Evolutionary conservation across 331 rosid genomes (phyloP).

Genomic region (Quercus phellos): DNA sequence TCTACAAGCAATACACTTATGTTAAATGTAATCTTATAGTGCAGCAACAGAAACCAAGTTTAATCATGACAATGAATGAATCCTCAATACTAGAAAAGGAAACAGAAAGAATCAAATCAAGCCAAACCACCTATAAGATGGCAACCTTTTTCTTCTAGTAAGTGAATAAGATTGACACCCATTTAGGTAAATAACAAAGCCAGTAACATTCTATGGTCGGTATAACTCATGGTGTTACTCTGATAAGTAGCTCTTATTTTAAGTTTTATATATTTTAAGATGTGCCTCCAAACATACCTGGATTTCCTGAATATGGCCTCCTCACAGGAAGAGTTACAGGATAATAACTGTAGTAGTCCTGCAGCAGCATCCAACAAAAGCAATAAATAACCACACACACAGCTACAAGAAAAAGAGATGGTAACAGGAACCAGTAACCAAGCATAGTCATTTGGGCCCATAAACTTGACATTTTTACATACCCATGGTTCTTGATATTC

Average conservation of each 20-base stretch:
- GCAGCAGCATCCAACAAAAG: slow-evolving; percentile 29
- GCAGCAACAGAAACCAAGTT: not conserved
- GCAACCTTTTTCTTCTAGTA: not conserved
- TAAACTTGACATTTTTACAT: slow-evolving; percentile 16
- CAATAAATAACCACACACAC: slow-evolving; percentile 1
- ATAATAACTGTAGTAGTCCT: slow-evolving; percentile 62
- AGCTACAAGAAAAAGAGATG: not conserved
- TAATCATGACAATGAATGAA: slow-evolving; percentile 6
- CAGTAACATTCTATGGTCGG: not conserved
- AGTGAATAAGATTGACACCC: not conserved
- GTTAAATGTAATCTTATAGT: slow-evolving; percentile 16
- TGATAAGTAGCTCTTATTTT: not conserved
- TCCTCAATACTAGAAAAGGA: not conserved
- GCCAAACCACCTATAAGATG: not conserved
- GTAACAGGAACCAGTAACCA: slow-evolving; percentile 1
- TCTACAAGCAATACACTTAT: slow-evolving; percentile 32
- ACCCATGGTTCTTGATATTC: slow-evolving; percentile 86
- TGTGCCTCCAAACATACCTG: slow-evolving; percentile 46
- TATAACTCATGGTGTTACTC: not conserved
- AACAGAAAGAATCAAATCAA: not conserved
- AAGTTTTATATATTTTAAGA: slow-evolving; percentile 1
- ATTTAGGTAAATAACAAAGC: not conserved
- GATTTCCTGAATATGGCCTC: slow-evolving; percentile 76
- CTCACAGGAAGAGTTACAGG: slow-evolving; percentile 71
- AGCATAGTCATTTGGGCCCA: not conserved